Evolutionary conservation across 2,329 filamentous ascomycete species (phyloP), one percentile per base, ranked within the genome.

Genomic region (Aspergillus sojae): DNA sequence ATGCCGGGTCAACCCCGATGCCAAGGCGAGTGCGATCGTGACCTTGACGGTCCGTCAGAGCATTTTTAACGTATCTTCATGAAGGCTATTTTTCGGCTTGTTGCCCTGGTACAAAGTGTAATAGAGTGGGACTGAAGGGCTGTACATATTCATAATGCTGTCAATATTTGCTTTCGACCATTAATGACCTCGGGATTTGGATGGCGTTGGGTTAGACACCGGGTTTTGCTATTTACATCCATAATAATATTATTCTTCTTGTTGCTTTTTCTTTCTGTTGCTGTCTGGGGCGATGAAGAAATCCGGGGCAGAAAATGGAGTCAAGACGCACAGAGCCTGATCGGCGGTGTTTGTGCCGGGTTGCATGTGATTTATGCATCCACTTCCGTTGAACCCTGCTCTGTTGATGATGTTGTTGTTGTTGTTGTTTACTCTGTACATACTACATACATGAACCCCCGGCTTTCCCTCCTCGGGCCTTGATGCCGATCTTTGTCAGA

Each of bases 1-100:
- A 70, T 58, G 75, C 76, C n/a, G 76, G 75, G 46, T 77, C 74
- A 57, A 78, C 76, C 1, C 76, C 75, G 39, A 73, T 74, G 64
- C 74, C 75, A 60, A 72, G 71, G 50, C 72, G 75, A 45, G 69
- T 78, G 53, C 75, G 76, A 41, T 67, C 71, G 39, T 67, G 73
- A 57, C 58, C 67, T 58, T 76, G 63, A 73, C 14, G 52, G 52
- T 39, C 52, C 52, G n/a, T 39, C 52, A 28, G 21, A 39, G 52
- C 34, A 55, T 21, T 65, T 57, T 65, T 57, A 57, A 62, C 50
- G 54, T 55, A 39, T 36, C n/a, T 64, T 64, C 39, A 26, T 55
- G n/a, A 55, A 55, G 52, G 52, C 34, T 58, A 50, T 50, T 58
- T 48, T 46, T 39, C 52, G 30, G 52, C 52, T 55, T 55, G 11